Evolutionary conservation across 1,139 yeast species (phyloP), one percentile per base, ranked within the genome.

Genomic region (Protomyces arabidopsidicola): DNA sequence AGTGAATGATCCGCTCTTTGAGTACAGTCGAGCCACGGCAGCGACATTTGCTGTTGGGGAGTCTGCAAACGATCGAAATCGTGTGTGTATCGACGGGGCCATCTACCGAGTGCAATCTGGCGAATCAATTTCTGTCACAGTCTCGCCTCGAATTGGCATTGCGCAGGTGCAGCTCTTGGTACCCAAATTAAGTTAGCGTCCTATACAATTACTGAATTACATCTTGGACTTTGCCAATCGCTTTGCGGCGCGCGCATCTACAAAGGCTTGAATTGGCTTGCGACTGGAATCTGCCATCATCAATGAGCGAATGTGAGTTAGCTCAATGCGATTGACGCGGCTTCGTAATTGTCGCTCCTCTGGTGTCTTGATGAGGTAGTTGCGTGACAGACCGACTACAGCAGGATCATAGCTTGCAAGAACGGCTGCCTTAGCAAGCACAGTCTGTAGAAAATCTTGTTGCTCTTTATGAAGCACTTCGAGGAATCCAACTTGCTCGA

Each of bases 231-330:
- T 54, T 12, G 16, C 16, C 38, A 34, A n/a, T 50, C 36, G 36
- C 52, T 57, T 57, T 5, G 61, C 55, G 8, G 61, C 61, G 18
- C 62, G 24, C 16, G 53, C 45, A 22, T 58, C 62, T 12, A 58
- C 62, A 31, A 58, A 58, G 12, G 42, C 56, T 24, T 58, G 62
- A 9, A 58, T 58, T 12, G 62, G 56, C 36, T 42, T 31, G 31
- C 62, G 45, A 27, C 52, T 39, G 20, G 38, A 36, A 8, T 52
- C 55, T 18, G 34, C 42, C 62, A 58, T 58, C 62, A 58, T 58
- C 56, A 58, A 24, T 4, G 9, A n/a, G 3, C 45, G 42, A 2
- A 58, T 36, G n/a, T 35, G 42, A 22, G 53, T 27, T n/a, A 58
- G 45, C 24, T 58, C 62, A 22, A 35, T 16, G 38, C 45, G 62